Conservation (phyloP, 1,139 yeast genomes). For the Yamadazyma diospyri region DNA sequence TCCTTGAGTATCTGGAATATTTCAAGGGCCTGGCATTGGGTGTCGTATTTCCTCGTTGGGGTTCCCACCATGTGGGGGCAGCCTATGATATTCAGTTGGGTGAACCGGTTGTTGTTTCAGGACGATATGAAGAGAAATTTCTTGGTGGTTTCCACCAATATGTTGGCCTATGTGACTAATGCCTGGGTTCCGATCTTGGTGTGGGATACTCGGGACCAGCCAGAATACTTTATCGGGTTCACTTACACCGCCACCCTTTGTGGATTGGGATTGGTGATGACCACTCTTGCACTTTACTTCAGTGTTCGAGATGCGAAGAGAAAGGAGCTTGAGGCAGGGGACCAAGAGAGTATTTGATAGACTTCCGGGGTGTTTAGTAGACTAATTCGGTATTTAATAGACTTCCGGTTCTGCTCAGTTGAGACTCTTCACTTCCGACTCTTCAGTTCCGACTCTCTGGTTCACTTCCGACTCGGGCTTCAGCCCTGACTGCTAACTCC, state of each 20-base stretch:
- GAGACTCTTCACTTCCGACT: no score
- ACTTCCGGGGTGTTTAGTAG: no score
- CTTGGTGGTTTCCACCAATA: constrained; percentile 48
- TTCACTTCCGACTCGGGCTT: no score
- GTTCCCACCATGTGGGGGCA: constrained; percentile 44
- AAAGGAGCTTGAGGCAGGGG: no score
- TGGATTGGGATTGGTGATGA: constrained; percentile 37
- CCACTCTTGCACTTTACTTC: constrained; percentile 28
- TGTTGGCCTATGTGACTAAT: constrained; percentile 49
- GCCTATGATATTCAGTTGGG: constrained; percentile 54
- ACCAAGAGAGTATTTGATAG: no score
- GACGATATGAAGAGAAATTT: constrained; percentile 52
- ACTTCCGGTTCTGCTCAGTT: no score
- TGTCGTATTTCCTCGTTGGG: constrained; percentile 44
- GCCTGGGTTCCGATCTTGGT: constrained; percentile 48
- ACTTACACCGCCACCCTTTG: constrained; percentile 46
- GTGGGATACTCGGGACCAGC: constrained; percentile 50
- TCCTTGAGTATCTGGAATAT: constrained; percentile 45
- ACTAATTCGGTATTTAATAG: no score
- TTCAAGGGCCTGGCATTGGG: constrained; percentile 47
- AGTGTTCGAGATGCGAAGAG: constrained; percentile 28
- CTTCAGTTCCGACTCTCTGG: no score
- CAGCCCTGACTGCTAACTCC: constrained; percentile 8
- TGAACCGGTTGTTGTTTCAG: constrained; percentile 40
- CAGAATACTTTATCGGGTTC: constrained; percentile 47